A percentile compares a stretch with the other conserved stretches of the same genome.
Evolutionary conservation across 139 green algal species (phyloP).

Genomic region (Nannochloris sp.): DNA sequence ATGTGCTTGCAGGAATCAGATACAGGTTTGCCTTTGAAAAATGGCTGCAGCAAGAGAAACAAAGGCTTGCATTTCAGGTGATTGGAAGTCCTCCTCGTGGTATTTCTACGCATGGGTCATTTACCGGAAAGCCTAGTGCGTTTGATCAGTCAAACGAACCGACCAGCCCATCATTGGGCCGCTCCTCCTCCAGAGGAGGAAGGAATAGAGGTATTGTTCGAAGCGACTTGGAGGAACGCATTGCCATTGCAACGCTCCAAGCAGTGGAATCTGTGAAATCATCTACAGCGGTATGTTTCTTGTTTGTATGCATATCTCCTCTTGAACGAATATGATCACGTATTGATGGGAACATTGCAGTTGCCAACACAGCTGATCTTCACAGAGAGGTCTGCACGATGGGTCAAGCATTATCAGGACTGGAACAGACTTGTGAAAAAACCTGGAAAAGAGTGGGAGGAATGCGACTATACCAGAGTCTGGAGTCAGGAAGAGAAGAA

Average conservation of each 20-base stretch:
- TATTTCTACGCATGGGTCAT: background rate
- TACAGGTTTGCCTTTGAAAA: conserved; percentile 6
- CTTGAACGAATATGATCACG: background rate
- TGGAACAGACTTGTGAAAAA: conserved; percentile 50
- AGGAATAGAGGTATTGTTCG: conserved; percentile 13
- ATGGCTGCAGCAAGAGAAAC: background rate
- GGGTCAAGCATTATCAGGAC: conserved; percentile 35
- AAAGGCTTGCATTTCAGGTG: background rate
- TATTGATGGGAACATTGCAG: background rate
- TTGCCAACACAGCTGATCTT: conserved; percentile 14
- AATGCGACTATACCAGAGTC: conserved; percentile 22
- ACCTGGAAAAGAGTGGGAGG: conserved; percentile 39
- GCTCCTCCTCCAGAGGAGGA: background rate
- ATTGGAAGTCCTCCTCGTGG: background rate
- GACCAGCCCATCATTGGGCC: background rate
- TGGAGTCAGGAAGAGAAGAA: conserved; percentile 71
- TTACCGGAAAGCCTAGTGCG: background rate
- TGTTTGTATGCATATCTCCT: background rate
- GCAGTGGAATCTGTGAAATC: conserved; percentile 58
- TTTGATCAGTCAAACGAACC: background rate
- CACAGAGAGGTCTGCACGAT: conserved; percentile 9
- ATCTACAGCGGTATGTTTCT: conserved; percentile 28
- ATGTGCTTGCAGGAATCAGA: conserved; percentile 6
- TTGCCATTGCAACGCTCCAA: conserved; percentile 54
- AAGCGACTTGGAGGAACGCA: conserved; percentile 62